These are phyloP conservation scores for Batkoa obscura DNA, from an alignment of 371 early-diverging fungal species.

Conservation along the genomic window DNA sequence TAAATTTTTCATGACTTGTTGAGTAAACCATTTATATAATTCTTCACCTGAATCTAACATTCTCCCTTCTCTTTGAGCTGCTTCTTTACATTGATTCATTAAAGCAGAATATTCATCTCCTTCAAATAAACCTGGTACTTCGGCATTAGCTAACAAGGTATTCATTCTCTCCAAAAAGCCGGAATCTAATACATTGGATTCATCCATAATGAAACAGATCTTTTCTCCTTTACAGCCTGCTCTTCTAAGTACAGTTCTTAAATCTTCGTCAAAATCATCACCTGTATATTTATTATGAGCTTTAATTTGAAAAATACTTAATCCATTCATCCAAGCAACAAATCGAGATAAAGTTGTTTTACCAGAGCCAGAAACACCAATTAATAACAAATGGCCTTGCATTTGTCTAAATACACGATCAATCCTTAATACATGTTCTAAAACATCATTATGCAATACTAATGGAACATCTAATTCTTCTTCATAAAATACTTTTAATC, in stretches of 20 bases:
- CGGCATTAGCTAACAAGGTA: constrained; percentile 93
- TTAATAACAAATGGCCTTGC: constrained; percentile 93
- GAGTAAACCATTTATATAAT: constrained; percentile 92
- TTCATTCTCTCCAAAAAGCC: constrained; percentile 98
- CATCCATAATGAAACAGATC: constrained; percentile 95
- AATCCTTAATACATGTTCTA: constrained; percentile 94
- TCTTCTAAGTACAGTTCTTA: constrained; percentile 74
- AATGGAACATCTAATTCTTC: constrained; percentile 95
- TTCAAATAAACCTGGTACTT: constrained; percentile 96
- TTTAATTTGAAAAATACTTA: constrained; percentile 88
- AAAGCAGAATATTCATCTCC: constrained; percentile 93
- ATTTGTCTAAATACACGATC: constrained; percentile 96
- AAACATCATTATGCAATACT: constrained; percentile 88
- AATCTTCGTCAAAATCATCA: constrained; percentile 94
- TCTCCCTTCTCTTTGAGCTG: constrained; percentile 78
- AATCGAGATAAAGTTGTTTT: constrained; percentile 92
- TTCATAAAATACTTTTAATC: constrained; percentile 95
- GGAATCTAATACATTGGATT: constrained; percentile 88
- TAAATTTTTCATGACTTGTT: constrained; percentile 87
- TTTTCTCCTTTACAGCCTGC: constrained; percentile 95
- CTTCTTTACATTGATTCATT: constrained; percentile 90
- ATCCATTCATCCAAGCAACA: constrained; percentile 98
- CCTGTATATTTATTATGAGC: constrained; percentile 90
- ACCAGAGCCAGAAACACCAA: constrained; percentile 93
- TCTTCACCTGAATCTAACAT: constrained; percentile 90